Conservation (phyloP, 2,329 filamentous ascomycete genomes). For the Lasiodiplodia citricola region DNA sequence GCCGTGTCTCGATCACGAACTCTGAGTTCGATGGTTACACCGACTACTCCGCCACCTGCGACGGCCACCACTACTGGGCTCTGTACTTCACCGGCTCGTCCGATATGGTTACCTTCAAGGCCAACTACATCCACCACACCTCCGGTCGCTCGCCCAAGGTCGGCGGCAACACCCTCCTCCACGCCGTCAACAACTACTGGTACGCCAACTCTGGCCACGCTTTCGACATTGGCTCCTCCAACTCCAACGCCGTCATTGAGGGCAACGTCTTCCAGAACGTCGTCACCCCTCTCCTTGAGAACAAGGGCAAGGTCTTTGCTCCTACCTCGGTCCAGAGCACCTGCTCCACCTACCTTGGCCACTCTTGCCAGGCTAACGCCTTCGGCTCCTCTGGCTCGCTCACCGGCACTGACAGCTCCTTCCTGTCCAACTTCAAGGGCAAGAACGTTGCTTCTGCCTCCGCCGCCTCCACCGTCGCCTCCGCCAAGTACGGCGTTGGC, state of each 20-base stretch:
- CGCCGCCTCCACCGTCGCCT: conserved; percentile 45
- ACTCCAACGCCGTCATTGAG: conserved; percentile 56
- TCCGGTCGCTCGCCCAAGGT: conserved; percentile 64
- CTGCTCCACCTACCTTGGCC: conserved; percentile 56
- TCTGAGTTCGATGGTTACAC: conserved; percentile 62
- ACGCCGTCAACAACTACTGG: conserved; percentile 69
- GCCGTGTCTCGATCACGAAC: conserved; percentile 66
- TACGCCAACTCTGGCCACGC: conserved; percentile 61
- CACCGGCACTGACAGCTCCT: conserved; percentile 49
- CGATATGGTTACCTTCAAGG: conserved; percentile 64
- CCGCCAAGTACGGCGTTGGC: conserved; percentile 54
- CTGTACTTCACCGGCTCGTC: conserved; percentile 60
- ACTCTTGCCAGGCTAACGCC: conserved; percentile 56
- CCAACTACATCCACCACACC: conserved; percentile 66
- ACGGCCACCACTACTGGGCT: conserved; percentile 66
- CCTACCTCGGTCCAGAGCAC: conserved; percentile 44
- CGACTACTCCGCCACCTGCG: conserved; percentile 62
- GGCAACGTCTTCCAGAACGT: conserved; percentile 66
- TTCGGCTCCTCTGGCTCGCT: conserved; percentile 38
- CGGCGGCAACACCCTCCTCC: conserved; percentile 60
- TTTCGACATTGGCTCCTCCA: conserved; percentile 55
- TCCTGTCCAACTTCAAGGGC: conserved; percentile 58
- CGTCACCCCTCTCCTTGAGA: conserved; percentile 47
- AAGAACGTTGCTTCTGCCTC: conserved; percentile 58
- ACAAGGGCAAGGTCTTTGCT: conserved; percentile 48